Evolutionary conservation across 768 basidiomycete genomes (phyloP), one percentile per base, ranked within the genome.

Genomic region (Rhizopogon salebrosus): DNA sequence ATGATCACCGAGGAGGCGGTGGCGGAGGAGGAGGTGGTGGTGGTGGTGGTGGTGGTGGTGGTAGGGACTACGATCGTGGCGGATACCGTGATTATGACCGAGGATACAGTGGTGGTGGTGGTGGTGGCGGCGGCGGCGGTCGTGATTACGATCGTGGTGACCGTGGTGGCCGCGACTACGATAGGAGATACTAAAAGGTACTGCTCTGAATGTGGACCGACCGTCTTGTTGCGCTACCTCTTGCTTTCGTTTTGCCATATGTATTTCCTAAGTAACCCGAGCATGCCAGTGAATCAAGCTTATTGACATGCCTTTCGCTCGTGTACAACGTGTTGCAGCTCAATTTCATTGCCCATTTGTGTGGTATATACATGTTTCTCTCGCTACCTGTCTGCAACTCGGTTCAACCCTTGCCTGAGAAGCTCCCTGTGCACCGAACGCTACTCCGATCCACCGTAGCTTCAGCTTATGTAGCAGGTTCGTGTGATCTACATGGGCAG

Each of bases 341-440:
- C 3, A 14, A 20, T 77, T 9, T 86, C 85, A 24, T 89, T 80
- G 0, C 87, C 86, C 71, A 86, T 79, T 57, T 84, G 79, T 9
- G 80, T 71, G 10, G 88, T 72, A 58, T 75, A 77, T 14, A n/a
- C n/a, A n/a, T n/a, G n/a, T n/a, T n/a, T n/a, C n/a, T n/a, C n/a
- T n/a, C n/a, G n/a, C n/a, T n/a, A n/a, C n/a, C n/a, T n/a, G n/a
- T n/a, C n/a, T n/a, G n/a, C 9, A 7, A 29, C 27, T 29, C 27
- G 9, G 27, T 29, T 29, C 27, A 29, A 29, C 7, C 9, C 7
- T 27, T 9, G 27, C 6, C 27, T 29, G 27, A 29, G 9, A 29
- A 7, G 1, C 27, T 29, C 8, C 9, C n/a, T n/a, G n/a, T n/a
- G n/a, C n/a, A n/a, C n/a, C n/a, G n/a, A n/a, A n/a, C n/a, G n/a